Base-by-base conservation (phyloP, 2,329 filamentous ascomycete species). In the Helotiales sp. region DNA sequence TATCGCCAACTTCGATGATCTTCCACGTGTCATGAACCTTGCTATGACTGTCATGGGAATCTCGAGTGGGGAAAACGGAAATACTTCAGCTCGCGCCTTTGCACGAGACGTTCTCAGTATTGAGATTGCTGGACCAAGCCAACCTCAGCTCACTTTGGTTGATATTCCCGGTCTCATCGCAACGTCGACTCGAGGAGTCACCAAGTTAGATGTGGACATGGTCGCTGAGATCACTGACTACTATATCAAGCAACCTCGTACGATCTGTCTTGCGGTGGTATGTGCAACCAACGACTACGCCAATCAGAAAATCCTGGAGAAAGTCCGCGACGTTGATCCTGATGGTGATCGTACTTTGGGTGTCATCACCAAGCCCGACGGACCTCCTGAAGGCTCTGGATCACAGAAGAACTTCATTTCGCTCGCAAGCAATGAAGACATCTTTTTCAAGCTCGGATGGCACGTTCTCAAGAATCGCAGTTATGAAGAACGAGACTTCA, bases 361-460 rank as follows among this genome's bases (percentile, higher is more conserved):
- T 1, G 72, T 81, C 27, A 74, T 81, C 36, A 81, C 78, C 0
- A 79, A 80, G 38, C 74, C 76, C 0, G 78, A 81, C 58, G 67
- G 64, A 5, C 67, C 77, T 1, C 58, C 66, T 1, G 50, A 64
- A 2, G 69, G 69, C 0, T 77, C 77, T 0, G 72, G 71, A 0
- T 68, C 61, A 9, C 73, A 78, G 56, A 57, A 57, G 0, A 60
- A 55, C 0, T 77, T 73, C 50, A 60, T 76, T 2, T 52, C 70
- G 1, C 70, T 77, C 13, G 69, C 75, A 1, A 65, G 66, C 25
- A 79, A 80, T 38, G 67, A 78, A 42, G 72, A 76, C 52, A 65
- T 74, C 0, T 60, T 64, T 15, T 71, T 79, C 34, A 69, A 72
- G 29, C 70, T 81, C 0, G 79, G 79, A 2, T 81, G 79, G 78